phyloP scores from a whole-genome alignment of 768 basidiomycete species.

The Phallus indusiatus region DNA sequence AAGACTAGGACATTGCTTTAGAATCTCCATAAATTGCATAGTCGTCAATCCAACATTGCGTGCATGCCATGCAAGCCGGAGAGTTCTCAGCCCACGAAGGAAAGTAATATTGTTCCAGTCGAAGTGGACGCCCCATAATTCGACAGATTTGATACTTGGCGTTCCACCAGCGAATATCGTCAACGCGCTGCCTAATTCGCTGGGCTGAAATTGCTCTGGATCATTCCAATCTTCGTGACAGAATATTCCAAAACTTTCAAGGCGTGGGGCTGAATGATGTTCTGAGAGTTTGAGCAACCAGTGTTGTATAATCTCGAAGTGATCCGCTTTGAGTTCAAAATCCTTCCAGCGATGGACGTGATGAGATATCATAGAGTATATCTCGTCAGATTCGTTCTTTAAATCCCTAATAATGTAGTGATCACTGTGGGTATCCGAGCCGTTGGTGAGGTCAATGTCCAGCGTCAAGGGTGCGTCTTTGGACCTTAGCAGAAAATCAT shows the following conservation, averaged over 20 bases:
- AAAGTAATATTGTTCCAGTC: not conserved
- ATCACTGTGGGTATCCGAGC: not conserved
- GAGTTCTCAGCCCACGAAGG: not conserved
- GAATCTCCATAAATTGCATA: not conserved
- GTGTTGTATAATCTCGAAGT: not conserved
- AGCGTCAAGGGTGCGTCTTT: not conserved
- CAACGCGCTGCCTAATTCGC: not conserved
- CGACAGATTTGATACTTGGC: not conserved
- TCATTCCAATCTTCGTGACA: slow-evolving; percentile 2
- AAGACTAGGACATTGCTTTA: not conserved
- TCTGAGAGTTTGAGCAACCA: not conserved
- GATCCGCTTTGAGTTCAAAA: not conserved
- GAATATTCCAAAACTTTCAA: not conserved
- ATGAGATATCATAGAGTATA: not conserved
- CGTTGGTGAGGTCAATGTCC: not conserved
- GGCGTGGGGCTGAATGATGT: not conserved
- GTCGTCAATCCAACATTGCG: not conserved
- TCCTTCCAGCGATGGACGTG: slow-evolving; percentile 1
- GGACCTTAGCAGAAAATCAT: not conserved
- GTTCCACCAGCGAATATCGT: not conserved
- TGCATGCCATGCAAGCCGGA: slow-evolving; percentile 2
- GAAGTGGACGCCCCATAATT: slow-evolving; percentile 6
- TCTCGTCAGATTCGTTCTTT: not conserved
- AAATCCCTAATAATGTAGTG: not conserved
- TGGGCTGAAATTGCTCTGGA: not conserved